Evolutionary conservation across 1,284 basidiomycete genomes (phyloP).

Genomic region (Ustilago tritici): DNA sequence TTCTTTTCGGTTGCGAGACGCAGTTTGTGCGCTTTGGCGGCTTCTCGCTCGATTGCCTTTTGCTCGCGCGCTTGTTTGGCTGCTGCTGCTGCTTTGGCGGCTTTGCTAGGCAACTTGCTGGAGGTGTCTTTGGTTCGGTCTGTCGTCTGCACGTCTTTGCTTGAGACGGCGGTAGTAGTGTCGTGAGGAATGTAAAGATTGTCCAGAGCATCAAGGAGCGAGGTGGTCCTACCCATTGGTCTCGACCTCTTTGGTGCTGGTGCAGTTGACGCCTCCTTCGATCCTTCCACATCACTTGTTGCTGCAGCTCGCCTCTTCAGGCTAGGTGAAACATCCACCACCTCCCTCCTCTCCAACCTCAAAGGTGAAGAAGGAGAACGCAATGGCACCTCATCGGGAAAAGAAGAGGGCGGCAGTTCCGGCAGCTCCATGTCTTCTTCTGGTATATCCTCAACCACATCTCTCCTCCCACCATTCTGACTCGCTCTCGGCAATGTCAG

Average conservation of each 20-base stretch:
- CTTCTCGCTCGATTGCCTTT: slow-evolving; percentile 37
- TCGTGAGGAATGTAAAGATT: slow-evolving; percentile 20
- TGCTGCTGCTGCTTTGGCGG: slow-evolving; percentile 15
- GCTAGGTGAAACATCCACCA: slow-evolving; percentile 11
- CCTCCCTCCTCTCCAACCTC: not conserved
- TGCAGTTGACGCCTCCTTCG: not conserved
- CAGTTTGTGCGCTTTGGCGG: slow-evolving; percentile 31
- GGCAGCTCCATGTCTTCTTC: slow-evolving; percentile 13
- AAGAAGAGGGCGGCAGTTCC: slow-evolving; percentile 24
- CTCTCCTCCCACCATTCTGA: not conserved
- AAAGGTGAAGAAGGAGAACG: slow-evolving; percentile 29
- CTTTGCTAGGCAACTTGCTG: not conserved
- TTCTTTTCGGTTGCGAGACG: slow-evolving; percentile 33
- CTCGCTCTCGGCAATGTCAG: slow-evolving; percentile 23
- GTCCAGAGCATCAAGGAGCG: slow-evolving; percentile 46
- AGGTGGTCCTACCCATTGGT: slow-evolving; percentile 14
- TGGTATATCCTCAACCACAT: slow-evolving; percentile 13
- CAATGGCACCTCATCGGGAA: slow-evolving; percentile 23
- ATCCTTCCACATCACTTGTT: not conserved
- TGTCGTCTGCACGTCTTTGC: not conserved
- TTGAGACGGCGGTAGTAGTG: not conserved
- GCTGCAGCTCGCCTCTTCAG: slow-evolving; percentile 14
- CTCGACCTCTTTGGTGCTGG: slow-evolving; percentile 17
- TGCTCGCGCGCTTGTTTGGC: slow-evolving; percentile 29
- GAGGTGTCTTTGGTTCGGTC: not conserved